A percentile compares a stretch with the other conserved stretches of the same genome.
These are phyloP conservation scores for Aspergillus sp. DNA, from an alignment of 2,329 filamentous ascomycete genomes.

Conservation along the genomic window DNA sequence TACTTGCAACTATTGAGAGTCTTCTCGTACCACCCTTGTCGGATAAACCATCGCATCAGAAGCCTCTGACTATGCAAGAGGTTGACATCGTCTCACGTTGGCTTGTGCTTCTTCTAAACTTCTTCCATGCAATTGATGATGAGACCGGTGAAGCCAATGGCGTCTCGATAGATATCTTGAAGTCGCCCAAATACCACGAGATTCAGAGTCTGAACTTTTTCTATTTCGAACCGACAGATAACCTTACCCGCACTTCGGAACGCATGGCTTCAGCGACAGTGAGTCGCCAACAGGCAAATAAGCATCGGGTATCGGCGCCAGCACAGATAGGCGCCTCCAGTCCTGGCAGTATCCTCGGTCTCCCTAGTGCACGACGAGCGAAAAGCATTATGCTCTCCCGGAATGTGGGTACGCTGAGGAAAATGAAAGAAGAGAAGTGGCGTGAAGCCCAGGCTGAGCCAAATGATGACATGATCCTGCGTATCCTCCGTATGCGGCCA, in stretches of 20 bases:
- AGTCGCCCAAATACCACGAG: slow-evolving; percentile 97
- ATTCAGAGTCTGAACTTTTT: slow-evolving; percentile 96
- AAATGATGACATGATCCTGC: slow-evolving; percentile 94
- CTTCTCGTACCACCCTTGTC: slow-evolving; percentile 89
- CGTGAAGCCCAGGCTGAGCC: slow-evolving; percentile 95
- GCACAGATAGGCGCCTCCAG: slow-evolving; percentile 42
- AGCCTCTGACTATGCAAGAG: slow-evolving; percentile 77
- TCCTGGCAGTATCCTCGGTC: slow-evolving; percentile 43
- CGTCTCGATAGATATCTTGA: slow-evolving; percentile 84
- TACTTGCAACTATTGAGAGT: slow-evolving; percentile 82
- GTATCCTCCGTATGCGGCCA: slow-evolving; percentile 90
- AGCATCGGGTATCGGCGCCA: slow-evolving; percentile 68
- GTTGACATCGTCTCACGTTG: slow-evolving; percentile 93
- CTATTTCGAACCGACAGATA: slow-evolving; percentile 90
- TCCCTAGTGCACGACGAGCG: slow-evolving; percentile 46
- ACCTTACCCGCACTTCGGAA: slow-evolving; percentile 90
- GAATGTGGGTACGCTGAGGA: slow-evolving; percentile 92
- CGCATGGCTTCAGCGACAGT: slow-evolving; percentile 87
- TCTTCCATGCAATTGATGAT: slow-evolving; percentile 92
- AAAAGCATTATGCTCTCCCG: slow-evolving; percentile 86
- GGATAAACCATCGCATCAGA: slow-evolving; percentile 86
- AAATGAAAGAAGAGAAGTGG: slow-evolving; percentile 91
- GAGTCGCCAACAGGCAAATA: slow-evolving; percentile 64
- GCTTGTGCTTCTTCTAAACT: slow-evolving; percentile 83
- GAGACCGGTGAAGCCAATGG: slow-evolving; percentile 77